These are phyloP conservation scores for Russula virescens DNA, from an alignment of 768 basidiomycete genomes.

Conservation along the genomic window DNA sequence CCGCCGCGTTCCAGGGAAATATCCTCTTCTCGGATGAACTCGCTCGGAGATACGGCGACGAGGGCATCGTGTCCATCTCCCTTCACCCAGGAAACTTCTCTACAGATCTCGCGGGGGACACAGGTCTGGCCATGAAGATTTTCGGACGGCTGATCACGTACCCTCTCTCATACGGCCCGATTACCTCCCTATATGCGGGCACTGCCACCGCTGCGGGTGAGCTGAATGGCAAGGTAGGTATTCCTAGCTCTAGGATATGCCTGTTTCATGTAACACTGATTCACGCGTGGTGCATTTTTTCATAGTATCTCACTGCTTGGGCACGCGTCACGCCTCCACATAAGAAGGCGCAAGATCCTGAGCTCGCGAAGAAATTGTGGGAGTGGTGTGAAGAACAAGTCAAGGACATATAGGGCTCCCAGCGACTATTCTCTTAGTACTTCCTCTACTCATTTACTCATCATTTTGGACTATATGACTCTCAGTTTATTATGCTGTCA, in stretches of 20 bases:
- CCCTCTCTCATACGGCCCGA: not conserved
- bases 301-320: constrained; percentile 2
- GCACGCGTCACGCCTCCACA: constrained; percentile 7
- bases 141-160: not conserved
- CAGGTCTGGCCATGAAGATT: not conserved
- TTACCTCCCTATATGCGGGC: not conserved
- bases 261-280: not conserved
- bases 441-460: not conserved
- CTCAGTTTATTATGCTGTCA: too few species aligned
- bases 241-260: not conserved
- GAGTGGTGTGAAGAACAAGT: constrained; percentile 7
- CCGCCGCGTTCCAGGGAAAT: not conserved
- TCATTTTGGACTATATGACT: not conserved
- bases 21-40: not conserved
- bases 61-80: constrained; percentile 1
- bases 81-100: not conserved
- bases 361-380: constrained; percentile 1
- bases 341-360: not conserved
- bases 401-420: not conserved
- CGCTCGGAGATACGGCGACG: not conserved
- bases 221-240: constrained; percentile 4
- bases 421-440: too few species aligned
- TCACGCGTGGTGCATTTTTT: not conserved
- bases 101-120: not conserved
- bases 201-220: not conserved